Evolutionary conservation across 1,139 yeast genomes (phyloP).

Genomic region (Protomyces inouyei): DNA sequence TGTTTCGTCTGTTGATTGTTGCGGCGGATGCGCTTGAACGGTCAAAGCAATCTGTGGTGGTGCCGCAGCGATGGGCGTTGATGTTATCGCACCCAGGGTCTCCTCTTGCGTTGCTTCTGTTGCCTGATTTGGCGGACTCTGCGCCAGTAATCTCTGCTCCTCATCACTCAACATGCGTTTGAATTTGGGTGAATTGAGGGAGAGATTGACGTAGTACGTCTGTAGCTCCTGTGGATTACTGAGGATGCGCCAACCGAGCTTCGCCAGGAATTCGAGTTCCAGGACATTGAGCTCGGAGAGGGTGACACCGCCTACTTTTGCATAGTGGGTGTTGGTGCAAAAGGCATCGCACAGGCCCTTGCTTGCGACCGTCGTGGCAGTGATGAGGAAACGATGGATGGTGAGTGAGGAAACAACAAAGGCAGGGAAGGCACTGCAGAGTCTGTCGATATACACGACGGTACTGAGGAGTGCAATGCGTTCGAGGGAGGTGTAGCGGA

Average conservation of each 20-base stretch:
- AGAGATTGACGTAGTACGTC: conserved; percentile 37
- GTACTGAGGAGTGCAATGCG: conserved; percentile 74
- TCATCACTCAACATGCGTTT: not conserved
- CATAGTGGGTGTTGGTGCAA: conserved; percentile 89
- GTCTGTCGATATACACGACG: conserved; percentile 79
- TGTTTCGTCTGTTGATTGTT: not conserved
- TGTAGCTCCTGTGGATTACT: conserved; percentile 46
- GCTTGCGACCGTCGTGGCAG: conserved; percentile 87
- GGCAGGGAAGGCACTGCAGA: conserved; percentile 69
- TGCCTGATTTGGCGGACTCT: not conserved
- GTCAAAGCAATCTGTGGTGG: not conserved
- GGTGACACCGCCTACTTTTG: conserved; percentile 93
- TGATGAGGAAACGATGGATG: conserved; percentile 82
- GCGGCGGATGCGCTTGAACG: not conserved
- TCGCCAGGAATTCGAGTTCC: conserved; percentile 77
- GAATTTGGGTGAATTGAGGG: conserved; percentile 13
- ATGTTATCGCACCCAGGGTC: no score
- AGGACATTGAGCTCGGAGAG: conserved; percentile 76
- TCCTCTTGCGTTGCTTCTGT: no score
- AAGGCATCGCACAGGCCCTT: conserved; percentile 92
- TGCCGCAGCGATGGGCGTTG: not conserved
- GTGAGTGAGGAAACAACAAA: conserved; percentile 87
- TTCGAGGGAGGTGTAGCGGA: conserved; percentile 79
- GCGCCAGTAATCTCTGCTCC: not conserved
- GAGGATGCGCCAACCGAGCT: conserved; percentile 72